Evolutionary conservation across 352 stramenopile species (phyloP).

Genomic region (Phytopythium aichiense): DNA sequence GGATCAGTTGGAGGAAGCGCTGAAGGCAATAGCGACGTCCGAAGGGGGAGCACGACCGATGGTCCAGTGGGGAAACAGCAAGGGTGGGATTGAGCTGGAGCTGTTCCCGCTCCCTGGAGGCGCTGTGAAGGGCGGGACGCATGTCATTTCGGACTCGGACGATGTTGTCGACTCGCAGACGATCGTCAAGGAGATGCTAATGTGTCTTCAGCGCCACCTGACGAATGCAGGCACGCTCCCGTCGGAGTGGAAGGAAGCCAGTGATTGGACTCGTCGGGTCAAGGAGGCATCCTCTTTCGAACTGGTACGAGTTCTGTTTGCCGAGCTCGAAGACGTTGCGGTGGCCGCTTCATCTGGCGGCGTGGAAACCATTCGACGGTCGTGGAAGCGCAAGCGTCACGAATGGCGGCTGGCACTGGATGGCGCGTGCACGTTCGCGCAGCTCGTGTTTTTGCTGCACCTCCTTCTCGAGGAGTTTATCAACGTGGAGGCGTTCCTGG

Average conservation of each 20-base stretch:
- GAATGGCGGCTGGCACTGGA: constrained; percentile 68
- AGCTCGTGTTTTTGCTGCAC: constrained; percentile 69
- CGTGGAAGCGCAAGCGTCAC: constrained; percentile 73
- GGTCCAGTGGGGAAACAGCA: constrained; percentile 17
- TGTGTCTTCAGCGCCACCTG: constrained; percentile 56
- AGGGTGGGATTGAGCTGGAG: constrained; percentile 41
- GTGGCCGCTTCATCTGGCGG: constrained; percentile 30
- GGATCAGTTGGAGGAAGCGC: constrained; percentile 23
- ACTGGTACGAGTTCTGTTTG: constrained; percentile 39
- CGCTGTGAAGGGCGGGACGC: constrained; percentile 35
- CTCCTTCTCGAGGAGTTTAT: constrained; percentile 75
- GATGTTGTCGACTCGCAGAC: constrained; percentile 34
- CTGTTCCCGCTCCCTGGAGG: constrained; percentile 69
- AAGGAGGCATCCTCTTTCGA: constrained; percentile 26
- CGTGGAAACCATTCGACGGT: constrained; percentile 54
- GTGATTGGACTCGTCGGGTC: constrained; percentile 41
- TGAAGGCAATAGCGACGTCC: constrained; percentile 15
- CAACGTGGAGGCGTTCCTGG: constrained; percentile 76
- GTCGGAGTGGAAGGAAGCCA: constrained; percentile 37
- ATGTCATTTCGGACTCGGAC: constrained; percentile 39
- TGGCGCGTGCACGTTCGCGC: constrained; percentile 60
- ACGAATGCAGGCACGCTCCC: constrained; percentile 45
- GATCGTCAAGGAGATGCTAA: constrained; percentile 57
- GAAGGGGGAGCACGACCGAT: constrained; percentile 13
- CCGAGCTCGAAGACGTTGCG: constrained; percentile 54